Evolutionary conservation across 164 flowering plant species (phyloP), one percentile per base, ranked within the genome.

Genomic region (grape (Vitis vinifera)): DNA sequence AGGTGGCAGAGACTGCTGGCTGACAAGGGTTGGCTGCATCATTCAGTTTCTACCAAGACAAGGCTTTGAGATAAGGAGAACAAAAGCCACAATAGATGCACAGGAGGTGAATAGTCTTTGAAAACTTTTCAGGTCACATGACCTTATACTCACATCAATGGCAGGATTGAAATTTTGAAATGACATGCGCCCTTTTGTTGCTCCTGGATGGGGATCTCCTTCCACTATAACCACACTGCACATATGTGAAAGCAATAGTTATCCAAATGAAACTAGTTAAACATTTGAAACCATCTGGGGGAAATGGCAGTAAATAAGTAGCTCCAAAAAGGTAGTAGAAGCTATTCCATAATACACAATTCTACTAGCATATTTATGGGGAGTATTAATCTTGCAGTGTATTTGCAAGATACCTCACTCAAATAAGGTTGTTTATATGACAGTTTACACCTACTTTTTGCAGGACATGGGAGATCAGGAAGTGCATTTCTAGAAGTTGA

Each of bases 171-270:
- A 94, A 79, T 86, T 87, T 68, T 76, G 89, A 84, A 95, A 95
- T 57, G 98, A 95, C 93, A 95, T 91, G 55, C 97, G 87, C 49
- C 98, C 98, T 80, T 80, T 83, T 50, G 74, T 9, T 29, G 88
- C 89, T 65, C 91, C 97, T 15, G 96, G 94, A 65, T 83, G 90
- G 37, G 97, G 96, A 80, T 91, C 89, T 60, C 98, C 96, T 84
- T 92, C 99, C 84, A 85, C 80, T 69, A 92, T 82, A 44, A 95
- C 93, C 76, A 87, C 77, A 75, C 98, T 95, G 84, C 79, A 88
- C 27, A 37, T 58, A 29, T 7, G 14, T n/a, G 44, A 72, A 30
- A 48, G 3, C 59, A n/a, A 47, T 4, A 23, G 10, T 30, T 57
- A 48, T 53, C 59, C 29, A 19, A 13, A 52, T 66, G 37, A 53